Conservation (phyloP, 352 stramenopile species). For the Globisporangium cederbergense region DNA sequence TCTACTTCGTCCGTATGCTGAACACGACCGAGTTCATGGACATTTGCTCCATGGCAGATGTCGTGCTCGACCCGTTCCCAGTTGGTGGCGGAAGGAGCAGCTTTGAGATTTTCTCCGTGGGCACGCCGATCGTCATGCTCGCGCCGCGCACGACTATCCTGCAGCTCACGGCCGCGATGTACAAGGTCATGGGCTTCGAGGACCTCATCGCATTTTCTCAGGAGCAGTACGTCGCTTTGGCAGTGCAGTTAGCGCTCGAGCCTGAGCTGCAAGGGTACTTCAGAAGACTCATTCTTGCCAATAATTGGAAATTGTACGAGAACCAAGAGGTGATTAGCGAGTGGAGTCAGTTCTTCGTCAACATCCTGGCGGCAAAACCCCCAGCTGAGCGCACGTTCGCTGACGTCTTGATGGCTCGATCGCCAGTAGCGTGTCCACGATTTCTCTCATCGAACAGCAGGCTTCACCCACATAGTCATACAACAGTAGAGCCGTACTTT, state of each 20-base stretch:
- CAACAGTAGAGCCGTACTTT: slow-evolving; percentile 8
- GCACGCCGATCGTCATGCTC: slow-evolving; percentile 56
- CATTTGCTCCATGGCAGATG: slow-evolving; percentile 36
- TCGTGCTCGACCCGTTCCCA: slow-evolving; percentile 64
- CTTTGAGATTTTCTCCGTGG: slow-evolving; percentile 59
- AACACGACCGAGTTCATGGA: slow-evolving; percentile 35
- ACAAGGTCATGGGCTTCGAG: slow-evolving; percentile 41
- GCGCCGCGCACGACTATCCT: slow-evolving; percentile 47
- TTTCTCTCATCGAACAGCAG: not conserved
- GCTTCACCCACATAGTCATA: not conserved
- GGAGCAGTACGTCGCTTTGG: slow-evolving; percentile 22
- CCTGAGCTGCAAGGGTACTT: slow-evolving; percentile 14
- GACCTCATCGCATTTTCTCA: slow-evolving; percentile 27
- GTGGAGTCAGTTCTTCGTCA: slow-evolving; percentile 38
- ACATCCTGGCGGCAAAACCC: slow-evolving; percentile 17
- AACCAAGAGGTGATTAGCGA: slow-evolving; percentile 29
- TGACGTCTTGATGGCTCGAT: not conserved
- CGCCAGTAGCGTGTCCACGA: not conserved
- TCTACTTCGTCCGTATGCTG: slow-evolving; percentile 45
- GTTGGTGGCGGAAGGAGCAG: slow-evolving; percentile 53
- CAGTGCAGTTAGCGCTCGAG: slow-evolving; percentile 31
- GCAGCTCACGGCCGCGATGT: slow-evolving; percentile 67
- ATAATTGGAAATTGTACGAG: slow-evolving; percentile 36
- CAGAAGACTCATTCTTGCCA: slow-evolving; percentile 23
- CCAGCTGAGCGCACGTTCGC: not conserved